Percentiles rank a stretch among this genome's conserved stretches.
phyloP scores from a whole-genome alignment of 306 rosid genomes.

The Hippophae tibetana region DNA sequence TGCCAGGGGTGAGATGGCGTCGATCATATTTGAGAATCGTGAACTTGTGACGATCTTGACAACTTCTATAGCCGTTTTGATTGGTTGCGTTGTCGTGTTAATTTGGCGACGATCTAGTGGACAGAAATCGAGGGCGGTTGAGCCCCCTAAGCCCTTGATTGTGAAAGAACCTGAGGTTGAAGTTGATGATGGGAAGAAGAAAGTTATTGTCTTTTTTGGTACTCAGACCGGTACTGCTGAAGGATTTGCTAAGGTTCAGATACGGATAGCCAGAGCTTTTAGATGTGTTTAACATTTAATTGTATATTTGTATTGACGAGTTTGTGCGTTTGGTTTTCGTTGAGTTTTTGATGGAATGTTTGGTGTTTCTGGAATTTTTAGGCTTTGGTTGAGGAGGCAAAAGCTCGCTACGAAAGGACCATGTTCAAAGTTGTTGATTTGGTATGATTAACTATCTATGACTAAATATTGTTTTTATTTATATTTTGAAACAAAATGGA shows the following conservation, averaged over 20 bases:
- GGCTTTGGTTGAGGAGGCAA: constrained; percentile 82
- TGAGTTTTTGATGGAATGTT: background rate
- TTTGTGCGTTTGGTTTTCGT: no score
- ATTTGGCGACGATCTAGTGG: constrained; percentile 60
- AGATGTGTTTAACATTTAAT: background rate
- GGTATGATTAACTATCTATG: constrained; percentile 26
- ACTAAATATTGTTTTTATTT: background rate
- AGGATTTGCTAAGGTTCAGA: constrained; percentile 76
- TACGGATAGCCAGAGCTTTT: background rate
- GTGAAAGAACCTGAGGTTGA: constrained; percentile 33
- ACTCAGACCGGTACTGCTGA: constrained; percentile 94
- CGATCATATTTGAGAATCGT: constrained; percentile 49
- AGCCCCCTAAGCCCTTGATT: constrained; percentile 35
- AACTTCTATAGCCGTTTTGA: constrained; percentile 66
- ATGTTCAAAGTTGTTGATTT: constrained; percentile 60
- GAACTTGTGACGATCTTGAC: constrained; percentile 49
- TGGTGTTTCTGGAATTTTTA: constrained; percentile 8
- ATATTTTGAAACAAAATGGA: background rate
- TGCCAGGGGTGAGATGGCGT: constrained; percentile 24
- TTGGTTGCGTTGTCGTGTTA: constrained; percentile 63
- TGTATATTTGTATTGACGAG: background rate
- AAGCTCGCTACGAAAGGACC: constrained; percentile 68
- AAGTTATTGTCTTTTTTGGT: constrained; percentile 76
- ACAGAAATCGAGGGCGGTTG: constrained; percentile 26
- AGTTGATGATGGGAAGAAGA: constrained; percentile 60